These are phyloP conservation scores for Thielaviopsis ethacetica DNA, from an alignment of 2,329 filamentous ascomycete species.

Conservation along the genomic window DNA sequence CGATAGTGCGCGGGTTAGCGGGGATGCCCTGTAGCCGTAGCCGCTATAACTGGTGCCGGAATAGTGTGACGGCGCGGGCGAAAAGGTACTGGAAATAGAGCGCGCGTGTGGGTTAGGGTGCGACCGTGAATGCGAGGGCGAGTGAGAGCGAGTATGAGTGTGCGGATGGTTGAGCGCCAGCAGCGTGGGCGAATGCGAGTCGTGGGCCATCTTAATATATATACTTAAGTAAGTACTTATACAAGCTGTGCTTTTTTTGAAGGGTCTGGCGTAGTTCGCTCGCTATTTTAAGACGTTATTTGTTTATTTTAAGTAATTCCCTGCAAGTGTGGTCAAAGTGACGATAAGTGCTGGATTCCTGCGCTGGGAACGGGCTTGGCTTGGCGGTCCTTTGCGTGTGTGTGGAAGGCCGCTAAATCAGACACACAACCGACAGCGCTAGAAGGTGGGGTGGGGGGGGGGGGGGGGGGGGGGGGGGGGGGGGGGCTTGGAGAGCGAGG, in stretches of 20 bases:
- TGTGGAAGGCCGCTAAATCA: not conserved
- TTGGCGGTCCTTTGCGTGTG: not conserved
- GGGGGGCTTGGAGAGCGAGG: too few species aligned
- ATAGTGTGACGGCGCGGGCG: not conserved
- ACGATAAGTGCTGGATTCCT: not conserved
- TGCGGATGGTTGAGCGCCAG: conserved; percentile 21
- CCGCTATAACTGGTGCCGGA: not conserved
- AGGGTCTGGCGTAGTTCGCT: not conserved
- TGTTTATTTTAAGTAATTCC: not conserved
- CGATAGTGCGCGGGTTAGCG: not conserved
- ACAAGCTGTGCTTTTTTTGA: not conserved
- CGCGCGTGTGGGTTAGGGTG: not conserved
- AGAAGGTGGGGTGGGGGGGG: not conserved
- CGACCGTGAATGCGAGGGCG: conserved; percentile 11
- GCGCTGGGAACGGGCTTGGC: not conserved
- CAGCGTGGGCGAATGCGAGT: conserved; percentile 1
- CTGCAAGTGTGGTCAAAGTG: not conserved
- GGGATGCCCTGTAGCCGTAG: not conserved
- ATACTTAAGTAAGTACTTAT: too few species aligned
- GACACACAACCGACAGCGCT: not conserved
- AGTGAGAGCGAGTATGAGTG: too few species aligned
- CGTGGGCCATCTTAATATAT: conserved; percentile 3
- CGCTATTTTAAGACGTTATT: not conserved
- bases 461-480: too few species aligned
- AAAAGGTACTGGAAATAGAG: not conserved